A percentile compares a stretch with the other conserved stretches of the same genome.
Conservation (phyloP, 345 rosid genomes). For the Orychophragmus violaceus region DNA sequence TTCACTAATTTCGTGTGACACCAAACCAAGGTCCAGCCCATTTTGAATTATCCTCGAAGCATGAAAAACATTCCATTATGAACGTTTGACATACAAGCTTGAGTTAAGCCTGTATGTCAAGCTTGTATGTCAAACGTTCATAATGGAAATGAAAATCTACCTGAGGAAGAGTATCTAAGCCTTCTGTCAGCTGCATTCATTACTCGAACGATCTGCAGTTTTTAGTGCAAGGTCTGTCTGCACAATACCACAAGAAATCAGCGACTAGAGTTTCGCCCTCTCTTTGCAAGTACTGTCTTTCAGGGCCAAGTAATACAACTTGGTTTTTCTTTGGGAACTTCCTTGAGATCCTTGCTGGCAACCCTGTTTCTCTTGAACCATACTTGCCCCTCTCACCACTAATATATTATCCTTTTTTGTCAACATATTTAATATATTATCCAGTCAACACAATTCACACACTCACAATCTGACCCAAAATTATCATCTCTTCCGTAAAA, state of each 20-base stretch:
- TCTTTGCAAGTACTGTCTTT: conserved; percentile 72
- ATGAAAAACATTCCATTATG: conserved; percentile 4
- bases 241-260: conserved; percentile 94
- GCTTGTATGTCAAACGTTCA: too few relatives aligned
- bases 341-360: conserved; percentile 85
- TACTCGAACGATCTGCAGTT: conserved; percentile 92
- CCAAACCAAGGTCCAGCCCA: conserved; percentile 87
- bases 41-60: conserved; percentile 79
- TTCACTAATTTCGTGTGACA: conserved; percentile 75
- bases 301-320: conserved; percentile 79
- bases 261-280: conserved; percentile 91
- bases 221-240: conserved; percentile 88
- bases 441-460: too few relatives aligned
- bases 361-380: conserved; percentile 81
- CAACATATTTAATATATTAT: too few relatives aligned
- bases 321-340: conserved; percentile 84
- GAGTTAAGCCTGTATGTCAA: too few relatives aligned
- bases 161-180: conserved; percentile 87
- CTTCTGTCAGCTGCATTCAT: conserved; percentile 97
- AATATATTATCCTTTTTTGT: too few relatives aligned
- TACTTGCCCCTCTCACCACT: conserved; percentile 78
- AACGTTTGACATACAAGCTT: not conserved
- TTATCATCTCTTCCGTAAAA: too few relatives aligned
- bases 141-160: conserved; percentile 40
- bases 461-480: too few relatives aligned